Conservation (phyloP, 768 basidiomycete species). For the Trametes elegans region DNA sequence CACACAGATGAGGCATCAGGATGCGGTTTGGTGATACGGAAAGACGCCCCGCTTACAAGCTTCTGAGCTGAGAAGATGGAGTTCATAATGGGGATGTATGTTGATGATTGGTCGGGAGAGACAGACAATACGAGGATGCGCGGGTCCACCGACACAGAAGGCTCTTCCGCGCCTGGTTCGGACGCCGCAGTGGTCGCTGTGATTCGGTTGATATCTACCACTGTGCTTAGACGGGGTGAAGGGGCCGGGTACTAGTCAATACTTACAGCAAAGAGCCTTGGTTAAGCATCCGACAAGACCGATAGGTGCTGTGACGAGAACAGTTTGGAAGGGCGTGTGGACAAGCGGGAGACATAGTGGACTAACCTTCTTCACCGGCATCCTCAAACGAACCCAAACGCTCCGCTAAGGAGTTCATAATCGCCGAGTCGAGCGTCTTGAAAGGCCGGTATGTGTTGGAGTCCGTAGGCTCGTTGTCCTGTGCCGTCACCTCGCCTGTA, state of each 20-base stretch:
- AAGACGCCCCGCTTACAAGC: slow-evolving; percentile 51
- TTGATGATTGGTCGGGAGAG: slow-evolving; percentile 83
- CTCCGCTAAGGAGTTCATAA: slow-evolving; percentile 58
- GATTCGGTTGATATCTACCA: slow-evolving; percentile 65
- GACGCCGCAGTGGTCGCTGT: slow-evolving; percentile 34
- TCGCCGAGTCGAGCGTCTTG: slow-evolving; percentile 65
- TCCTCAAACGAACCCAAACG: slow-evolving; percentile 57
- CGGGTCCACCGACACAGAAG: slow-evolving; percentile 42
- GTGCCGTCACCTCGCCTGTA: slow-evolving; percentile 42
- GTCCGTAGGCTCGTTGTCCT: slow-evolving; percentile 46
- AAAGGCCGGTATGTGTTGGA: slow-evolving; percentile 86
- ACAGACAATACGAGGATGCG: slow-evolving; percentile 82
- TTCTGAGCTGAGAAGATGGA: slow-evolving; percentile 99
- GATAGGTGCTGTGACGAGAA: slow-evolving; percentile 44
- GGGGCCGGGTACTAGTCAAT: not conserved
- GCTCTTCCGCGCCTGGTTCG: slow-evolving; percentile 30
- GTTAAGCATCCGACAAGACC: slow-evolving; percentile 87
- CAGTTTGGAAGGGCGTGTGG: slow-evolving; percentile 14
- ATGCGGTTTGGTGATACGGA: not conserved
- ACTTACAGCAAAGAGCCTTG: slow-evolving; percentile 87
- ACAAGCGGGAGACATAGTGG: slow-evolving; percentile 13
- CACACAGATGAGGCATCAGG: not conserved
- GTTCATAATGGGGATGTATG: slow-evolving; percentile 99
- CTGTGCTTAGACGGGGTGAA: slow-evolving; percentile 40
- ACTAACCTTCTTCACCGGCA: slow-evolving; percentile 50